Evolutionary conservation across 108 stramenopile species (phyloP).

Genomic region (Pelagomonas calceolata): DNA sequence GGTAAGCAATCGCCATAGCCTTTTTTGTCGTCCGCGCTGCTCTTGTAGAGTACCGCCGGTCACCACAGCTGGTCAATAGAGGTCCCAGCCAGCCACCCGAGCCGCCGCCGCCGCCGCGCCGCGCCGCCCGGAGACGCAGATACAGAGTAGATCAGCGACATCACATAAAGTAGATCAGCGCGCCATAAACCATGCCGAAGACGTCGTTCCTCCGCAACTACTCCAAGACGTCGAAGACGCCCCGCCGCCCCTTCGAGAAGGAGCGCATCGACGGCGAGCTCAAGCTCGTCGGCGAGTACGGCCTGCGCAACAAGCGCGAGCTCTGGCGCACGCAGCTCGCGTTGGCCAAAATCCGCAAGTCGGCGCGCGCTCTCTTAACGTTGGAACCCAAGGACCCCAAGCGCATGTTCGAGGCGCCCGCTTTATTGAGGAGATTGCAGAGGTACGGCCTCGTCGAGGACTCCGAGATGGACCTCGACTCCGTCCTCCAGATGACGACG

Average conservation of each 20-base stretch:
- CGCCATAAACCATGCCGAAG: neutral
- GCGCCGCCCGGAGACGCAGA: too few species aligned
- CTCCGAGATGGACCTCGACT: constrained; percentile 90
- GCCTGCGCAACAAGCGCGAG: constrained; percentile 99
- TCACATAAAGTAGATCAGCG: too few species aligned
- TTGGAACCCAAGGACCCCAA: constrained; percentile 91
- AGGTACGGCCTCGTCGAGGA: constrained; percentile 93
- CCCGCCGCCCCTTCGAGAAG: constrained; percentile 99
- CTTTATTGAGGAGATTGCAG: constrained; percentile 89
- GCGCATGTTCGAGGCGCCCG: constrained; percentile 97
- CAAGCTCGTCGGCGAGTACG: constrained; percentile 97
- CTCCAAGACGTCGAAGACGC: constrained; percentile 96
- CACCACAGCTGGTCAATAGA: too few species aligned
- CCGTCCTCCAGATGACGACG: constrained; percentile 93
- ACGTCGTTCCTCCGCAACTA: constrained; percentile 9
- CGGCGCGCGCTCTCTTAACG: constrained; percentile 88
- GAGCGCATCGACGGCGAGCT: constrained; percentile 96
- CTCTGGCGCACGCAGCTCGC: constrained; percentile 99
- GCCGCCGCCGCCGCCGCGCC: too few species aligned
- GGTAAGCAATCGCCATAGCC: too few species aligned
- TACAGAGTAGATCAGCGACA: too few species aligned
- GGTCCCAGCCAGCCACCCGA: too few species aligned
- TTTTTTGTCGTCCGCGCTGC: too few species aligned
- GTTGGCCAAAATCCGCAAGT: constrained; percentile 98
- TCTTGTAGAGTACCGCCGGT: too few species aligned